Conservation (phyloP, 2,329 filamentous ascomycete genomes). For the Xylariaceae sp. region DNA sequence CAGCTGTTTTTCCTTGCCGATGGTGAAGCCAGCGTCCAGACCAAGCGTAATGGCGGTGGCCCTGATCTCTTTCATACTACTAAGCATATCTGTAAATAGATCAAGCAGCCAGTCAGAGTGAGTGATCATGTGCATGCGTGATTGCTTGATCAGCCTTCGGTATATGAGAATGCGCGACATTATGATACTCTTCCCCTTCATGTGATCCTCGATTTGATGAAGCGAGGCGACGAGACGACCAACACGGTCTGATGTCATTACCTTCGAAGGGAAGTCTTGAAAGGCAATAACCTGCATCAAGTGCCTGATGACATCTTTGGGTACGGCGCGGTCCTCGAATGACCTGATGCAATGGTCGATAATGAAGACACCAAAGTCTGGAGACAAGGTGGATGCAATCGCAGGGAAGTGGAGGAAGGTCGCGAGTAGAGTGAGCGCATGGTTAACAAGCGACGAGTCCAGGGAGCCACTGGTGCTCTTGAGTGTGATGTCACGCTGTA, state of each 20-base stretch:
- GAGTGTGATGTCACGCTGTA: conserved; percentile 72
- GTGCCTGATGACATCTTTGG: conserved; percentile 75
- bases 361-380: conserved; percentile 76
- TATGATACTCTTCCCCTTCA: conserved; percentile 77
- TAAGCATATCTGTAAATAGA: conserved; percentile 77
- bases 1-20: conserved; percentile 66
- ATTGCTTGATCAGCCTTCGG: conserved; percentile 68
- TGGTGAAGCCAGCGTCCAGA: conserved; percentile 61
- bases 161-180: conserved; percentile 77
- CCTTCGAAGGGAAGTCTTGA: conserved; percentile 71
- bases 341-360: conserved; percentile 74
- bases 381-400: conserved; percentile 65
- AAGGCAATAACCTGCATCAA: conserved; percentile 76
- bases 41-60: conserved; percentile 70
- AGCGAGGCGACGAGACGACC: conserved; percentile 67
- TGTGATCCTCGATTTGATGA: conserved; percentile 65
- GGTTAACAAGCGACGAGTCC: conserved; percentile 69
- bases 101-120: conserved; percentile 78
- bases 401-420: conserved; percentile 71
- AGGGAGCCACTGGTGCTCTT: conserved; percentile 50
- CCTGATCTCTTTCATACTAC: conserved; percentile 71
- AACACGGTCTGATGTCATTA: conserved; percentile 69
- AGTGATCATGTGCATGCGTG: conserved; percentile 63
- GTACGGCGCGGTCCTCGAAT: conserved; percentile 61
- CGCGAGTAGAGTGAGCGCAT: conserved; percentile 72